Evolutionary conservation across 768 basidiomycete genomes (phyloP), one percentile per base, ranked within the genome.

Genomic region (Coprinopsis cinerea): DNA sequence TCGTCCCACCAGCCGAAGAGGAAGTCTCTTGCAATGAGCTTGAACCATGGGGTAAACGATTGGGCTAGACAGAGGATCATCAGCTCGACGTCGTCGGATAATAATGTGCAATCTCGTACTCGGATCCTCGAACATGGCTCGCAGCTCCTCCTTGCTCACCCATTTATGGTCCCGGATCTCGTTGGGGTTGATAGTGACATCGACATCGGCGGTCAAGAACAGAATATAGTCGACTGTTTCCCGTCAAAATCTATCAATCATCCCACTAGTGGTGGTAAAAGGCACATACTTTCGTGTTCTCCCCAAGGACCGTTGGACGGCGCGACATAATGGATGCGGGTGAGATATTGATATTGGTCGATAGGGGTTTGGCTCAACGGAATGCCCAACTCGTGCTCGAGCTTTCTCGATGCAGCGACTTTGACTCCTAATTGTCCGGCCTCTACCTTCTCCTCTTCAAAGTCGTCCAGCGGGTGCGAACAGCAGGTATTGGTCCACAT

Each of bases 401-500:
- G 79, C 69, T 99, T 99, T 56, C 96, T 78, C 11, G 91, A 86
- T 1, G 93, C 96, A n/a, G 96, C 96, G 28, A 83, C 67, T 44
- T 83, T 77, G 25, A 96, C 94, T 47, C 94, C 94, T 60, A 79
- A 72, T 64, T 96, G 88, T 28, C 82, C 78, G 56, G 70, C 58
- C 67, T 89, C 88, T 6, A 82, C 64, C 70, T 85, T 91, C 69
- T 92, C 86, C 56, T 81, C 78, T 53, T 85, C 86, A 56, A 92
- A 90, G 68, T 98, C 96, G 58, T 90, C 84, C 44, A 99, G 75
- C 15, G 95, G 95, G 63, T 99, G 95, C 20, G 91, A 93, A 71
- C 95, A 99, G 65, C 96, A 99, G 6, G 96, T 98, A 68, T 99
- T 99, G 26, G 96, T 99, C 96, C 96, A 99, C 93, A 97, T 93